These are phyloP conservation scores for Ceratocystis huliohia DNA, from an alignment of 2,329 filamentous ascomycete species.

Conservation along the genomic window DNA sequence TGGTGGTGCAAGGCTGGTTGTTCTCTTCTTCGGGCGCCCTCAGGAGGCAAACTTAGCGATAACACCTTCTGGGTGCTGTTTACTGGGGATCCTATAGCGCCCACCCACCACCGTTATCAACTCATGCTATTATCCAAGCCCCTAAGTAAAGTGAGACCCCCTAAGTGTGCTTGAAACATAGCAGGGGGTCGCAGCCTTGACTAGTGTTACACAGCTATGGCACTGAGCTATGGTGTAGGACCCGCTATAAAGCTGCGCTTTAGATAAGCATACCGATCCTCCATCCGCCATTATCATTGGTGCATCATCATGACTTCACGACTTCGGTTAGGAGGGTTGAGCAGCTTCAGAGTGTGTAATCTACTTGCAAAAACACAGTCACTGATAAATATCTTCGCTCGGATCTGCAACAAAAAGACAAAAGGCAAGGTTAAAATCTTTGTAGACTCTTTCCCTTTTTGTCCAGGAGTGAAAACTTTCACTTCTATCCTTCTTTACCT, in stretches of 20 bases:
- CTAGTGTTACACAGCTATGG: not conserved
- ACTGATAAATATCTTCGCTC: not conserved
- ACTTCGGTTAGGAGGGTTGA: no score
- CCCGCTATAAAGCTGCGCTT: not conserved
- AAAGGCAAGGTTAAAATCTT: not conserved
- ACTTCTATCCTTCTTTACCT: not conserved
- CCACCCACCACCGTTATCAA: not conserved
- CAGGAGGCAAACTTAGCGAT: not conserved
- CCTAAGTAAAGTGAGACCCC: not conserved
- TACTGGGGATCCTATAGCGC: not conserved
- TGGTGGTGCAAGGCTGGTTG: not conserved
- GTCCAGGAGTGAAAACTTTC: not conserved
- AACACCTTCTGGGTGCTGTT: not conserved
- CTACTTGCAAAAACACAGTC: not conserved
- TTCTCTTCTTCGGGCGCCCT: not conserved
- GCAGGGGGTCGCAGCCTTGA: not conserved
- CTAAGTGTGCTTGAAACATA: not conserved
- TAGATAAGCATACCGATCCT: not conserved
- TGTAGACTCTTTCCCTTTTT: not conserved
- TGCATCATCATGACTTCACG: not conserved
- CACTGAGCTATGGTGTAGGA: not conserved
- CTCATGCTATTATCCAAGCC: not conserved
- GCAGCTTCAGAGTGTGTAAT: not conserved
- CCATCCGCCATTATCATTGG: not conserved
- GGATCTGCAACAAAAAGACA: not conserved